Conservation (phyloP, 768 basidiomycete genomes). For the Clitopilus passeckerianus region DNA sequence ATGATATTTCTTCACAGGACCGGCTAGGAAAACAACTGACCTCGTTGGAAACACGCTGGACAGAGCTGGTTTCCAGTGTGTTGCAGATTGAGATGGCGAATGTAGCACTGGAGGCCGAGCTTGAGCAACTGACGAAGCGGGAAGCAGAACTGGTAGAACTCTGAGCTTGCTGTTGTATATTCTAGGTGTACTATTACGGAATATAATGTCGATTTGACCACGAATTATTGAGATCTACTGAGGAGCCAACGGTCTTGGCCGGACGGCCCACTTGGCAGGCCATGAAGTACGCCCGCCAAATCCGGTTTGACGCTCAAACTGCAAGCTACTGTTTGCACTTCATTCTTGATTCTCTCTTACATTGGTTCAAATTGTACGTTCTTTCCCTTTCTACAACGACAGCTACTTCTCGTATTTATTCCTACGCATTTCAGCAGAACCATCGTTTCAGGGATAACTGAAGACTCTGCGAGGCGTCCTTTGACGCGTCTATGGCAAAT, state of each 20-base stretch:
- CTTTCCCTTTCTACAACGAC: neutral
- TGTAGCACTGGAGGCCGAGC: slow-evolving; percentile 78
- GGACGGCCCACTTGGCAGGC: neutral
- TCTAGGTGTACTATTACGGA: neutral
- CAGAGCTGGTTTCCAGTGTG: slow-evolving; percentile 84
- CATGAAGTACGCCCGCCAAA: neutral
- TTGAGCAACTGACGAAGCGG: slow-evolving; percentile 51
- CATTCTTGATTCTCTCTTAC: slow-evolving; percentile 14
- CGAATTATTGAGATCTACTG: too few relatives aligned
- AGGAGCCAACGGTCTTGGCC: slow-evolving; percentile 2
- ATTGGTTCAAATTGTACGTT: neutral
- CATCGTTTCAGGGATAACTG: slow-evolving; percentile 17
- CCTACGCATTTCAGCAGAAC: slow-evolving; percentile 15
- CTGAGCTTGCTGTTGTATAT: slow-evolving; percentile 10
- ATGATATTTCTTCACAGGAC: slow-evolving; percentile 41
- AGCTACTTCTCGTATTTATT: neutral
- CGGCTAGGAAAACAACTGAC: slow-evolving; percentile 75
- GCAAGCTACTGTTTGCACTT: slow-evolving; percentile 11
- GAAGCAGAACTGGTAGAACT: slow-evolving; percentile 59
- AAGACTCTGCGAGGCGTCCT: slow-evolving; percentile 49
- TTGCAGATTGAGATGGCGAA: slow-evolving; percentile 97
- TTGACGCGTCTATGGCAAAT: slow-evolving; percentile 80
- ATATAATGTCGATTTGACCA: neutral
- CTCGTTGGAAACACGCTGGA: slow-evolving; percentile 85
- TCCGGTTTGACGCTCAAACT: neutral